Conservation (phyloP, 2,329 filamentous ascomycete species). For the Claviceps digitariae region DNA sequence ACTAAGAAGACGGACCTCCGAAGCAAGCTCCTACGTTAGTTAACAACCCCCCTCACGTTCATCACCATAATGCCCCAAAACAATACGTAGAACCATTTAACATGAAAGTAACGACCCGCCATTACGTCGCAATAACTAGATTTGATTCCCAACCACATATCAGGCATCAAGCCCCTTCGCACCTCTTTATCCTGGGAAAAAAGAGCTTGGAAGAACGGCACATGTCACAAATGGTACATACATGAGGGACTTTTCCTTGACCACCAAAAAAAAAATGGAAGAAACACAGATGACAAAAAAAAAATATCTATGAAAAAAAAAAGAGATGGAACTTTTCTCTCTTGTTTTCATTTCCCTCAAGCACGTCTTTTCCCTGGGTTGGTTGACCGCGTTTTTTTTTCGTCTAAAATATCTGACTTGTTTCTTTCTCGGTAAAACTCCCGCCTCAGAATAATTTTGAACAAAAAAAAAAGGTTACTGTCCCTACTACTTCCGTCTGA, state of each 20-base stretch:
- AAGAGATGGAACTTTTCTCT: background rate
- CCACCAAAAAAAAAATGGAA: background rate
- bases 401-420: background rate
- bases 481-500: background rate
- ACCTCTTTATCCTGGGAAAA: too few relatives aligned
- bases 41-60: too few relatives aligned
- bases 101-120: too few relatives aligned
- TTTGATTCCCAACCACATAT: too few relatives aligned
- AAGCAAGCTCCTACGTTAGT: too few relatives aligned
- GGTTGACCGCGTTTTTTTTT: background rate
- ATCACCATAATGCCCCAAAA: too few relatives aligned
- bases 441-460: background rate
- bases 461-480: background rate
- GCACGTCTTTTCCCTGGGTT: background rate
- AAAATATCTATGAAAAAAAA: background rate
- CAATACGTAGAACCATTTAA: too few relatives aligned
- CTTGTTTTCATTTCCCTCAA: background rate
- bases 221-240: background rate
- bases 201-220: background rate
- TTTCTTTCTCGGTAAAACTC: background rate
- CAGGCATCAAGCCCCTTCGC: too few relatives aligned
- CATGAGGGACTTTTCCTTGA: background rate
- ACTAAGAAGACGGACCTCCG: background rate
- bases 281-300: background rate
- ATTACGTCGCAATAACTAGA: too few relatives aligned